These are phyloP conservation scores for Pseudogymnoascus sp. DNA, from an alignment of 2,329 filamentous ascomycete genomes.

Conservation along the genomic window DNA sequence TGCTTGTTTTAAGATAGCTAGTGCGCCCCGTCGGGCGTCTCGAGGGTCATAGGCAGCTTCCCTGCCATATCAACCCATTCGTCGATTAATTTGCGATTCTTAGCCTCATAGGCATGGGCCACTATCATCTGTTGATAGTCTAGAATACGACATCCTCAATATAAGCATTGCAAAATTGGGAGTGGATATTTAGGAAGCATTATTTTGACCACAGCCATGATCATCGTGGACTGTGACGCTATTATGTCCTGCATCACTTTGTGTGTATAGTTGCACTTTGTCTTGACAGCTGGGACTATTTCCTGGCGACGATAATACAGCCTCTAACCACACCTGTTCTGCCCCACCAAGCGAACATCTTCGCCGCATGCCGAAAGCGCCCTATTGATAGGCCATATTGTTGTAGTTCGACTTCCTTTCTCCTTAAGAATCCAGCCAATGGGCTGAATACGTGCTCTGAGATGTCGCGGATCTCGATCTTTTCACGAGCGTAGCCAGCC, in stretches of 20 bases:
- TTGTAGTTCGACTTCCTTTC: constrained; percentile 28
- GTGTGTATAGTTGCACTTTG: background rate
- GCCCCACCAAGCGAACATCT: constrained; percentile 36
- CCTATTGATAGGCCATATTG: constrained; percentile 31
- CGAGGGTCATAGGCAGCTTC: constrained; percentile 12
- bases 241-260: background rate
- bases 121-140: no score
- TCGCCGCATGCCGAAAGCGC: constrained; percentile 26
- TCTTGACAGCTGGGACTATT: background rate
- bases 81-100: background rate
- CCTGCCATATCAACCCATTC: background rate
- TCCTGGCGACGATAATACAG: constrained; percentile 32
- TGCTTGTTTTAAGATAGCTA: constrained; percentile 15
- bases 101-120: background rate
- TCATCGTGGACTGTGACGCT: no score
- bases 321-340: constrained; percentile 30
- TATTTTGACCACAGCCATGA: no score
- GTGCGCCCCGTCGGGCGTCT: background rate
- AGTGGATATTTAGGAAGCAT: no score
- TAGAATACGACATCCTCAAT: no score
- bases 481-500: constrained; percentile 37
- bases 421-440: constrained; percentile 35
- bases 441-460: constrained; percentile 44
- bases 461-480: constrained; percentile 40
- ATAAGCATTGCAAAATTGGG: no score